A percentile compares a stretch with the other conserved stretches of the same genome.
Evolutionary conservation across 2,329 filamentous ascomycete genomes (phyloP).

Genomic region (Botrytis squamosa): DNA sequence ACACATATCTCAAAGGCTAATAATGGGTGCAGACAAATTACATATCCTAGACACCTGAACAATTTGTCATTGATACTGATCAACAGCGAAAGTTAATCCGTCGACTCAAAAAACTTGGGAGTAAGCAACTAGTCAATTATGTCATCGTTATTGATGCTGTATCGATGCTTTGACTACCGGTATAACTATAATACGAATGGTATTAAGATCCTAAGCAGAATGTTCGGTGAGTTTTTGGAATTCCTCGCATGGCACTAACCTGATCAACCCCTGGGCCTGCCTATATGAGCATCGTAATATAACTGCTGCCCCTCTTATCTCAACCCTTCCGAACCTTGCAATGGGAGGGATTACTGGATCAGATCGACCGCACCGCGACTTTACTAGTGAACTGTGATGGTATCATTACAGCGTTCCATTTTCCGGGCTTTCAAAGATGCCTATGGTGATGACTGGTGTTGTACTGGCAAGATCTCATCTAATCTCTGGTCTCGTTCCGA

Average conservation of each 20-base stretch:
- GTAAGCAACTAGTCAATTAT: neutral
- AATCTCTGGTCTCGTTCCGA: conserved; percentile 23
- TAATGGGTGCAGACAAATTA: neutral
- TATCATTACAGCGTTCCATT: conserved; percentile 22
- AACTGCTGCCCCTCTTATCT: conserved; percentile 27
- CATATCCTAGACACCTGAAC: neutral
- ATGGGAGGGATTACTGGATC: conserved; percentile 5
- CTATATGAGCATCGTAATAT: conserved; percentile 35
- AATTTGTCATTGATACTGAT: neutral
- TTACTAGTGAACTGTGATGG: conserved; percentile 6
- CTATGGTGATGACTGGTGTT: neutral
- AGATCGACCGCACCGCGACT: conserved; percentile 15
- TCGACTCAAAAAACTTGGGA: neutral
- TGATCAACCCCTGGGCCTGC: neutral
- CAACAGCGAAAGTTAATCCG: neutral
- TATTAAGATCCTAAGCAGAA: neutral
- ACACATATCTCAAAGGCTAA: neutral
- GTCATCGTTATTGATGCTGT: neutral
- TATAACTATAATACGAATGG: neutral
- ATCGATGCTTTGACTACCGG: neutral
- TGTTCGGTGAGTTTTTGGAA: neutral
- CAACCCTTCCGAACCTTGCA: neutral
- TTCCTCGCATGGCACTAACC: neutral
- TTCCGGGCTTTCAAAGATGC: neutral
- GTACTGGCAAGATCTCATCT: conserved; percentile 27